Evolutionary conservation across 2,329 filamentous ascomycete genomes (phyloP), one percentile per base, ranked within the genome.

Genomic region (Penicillium sp.): DNA sequence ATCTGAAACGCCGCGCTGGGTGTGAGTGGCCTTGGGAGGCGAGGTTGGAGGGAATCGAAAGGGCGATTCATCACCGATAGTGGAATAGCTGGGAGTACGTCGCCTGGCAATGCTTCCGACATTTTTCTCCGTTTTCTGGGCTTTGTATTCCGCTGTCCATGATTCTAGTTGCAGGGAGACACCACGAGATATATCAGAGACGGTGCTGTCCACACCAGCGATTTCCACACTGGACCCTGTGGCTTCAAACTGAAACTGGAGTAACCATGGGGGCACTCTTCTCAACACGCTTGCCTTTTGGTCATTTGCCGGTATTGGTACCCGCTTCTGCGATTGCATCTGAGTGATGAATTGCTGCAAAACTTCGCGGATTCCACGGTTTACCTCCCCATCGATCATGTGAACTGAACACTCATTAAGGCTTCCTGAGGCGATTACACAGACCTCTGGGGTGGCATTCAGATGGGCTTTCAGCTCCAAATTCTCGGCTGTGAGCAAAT

Each of bases 341-440:
- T 90, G 86, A 31, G 85, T 86, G 44, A 88, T 86, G 52, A 97
- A 82, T 69, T 97, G 92, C 42, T 87, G 86, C 15, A 97, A 86
- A 61, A 99, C 97, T 72, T 97, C 91, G 25, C 90, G 90, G 33
- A 99, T 82, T 23, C 94, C 96, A 68, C 96, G 89, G 53, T 89
- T 94, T 58, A 99, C 96, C 70, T 99, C 94, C 6, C 91, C 88
- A 23, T 93, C 87, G 9, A 97, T 88, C 81, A 99, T 88, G 69
- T 92, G 94, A 49, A 96, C 82, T 1, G 91, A 90, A 64, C 96
- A 93, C 0, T 91, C 96, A 70, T 96, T 90, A 2, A 97, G 78
- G 60, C 86, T 91, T 21, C 90, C 92, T 49, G 86, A 89, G 12
- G 88, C 86, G 53, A 91, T 85, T 10, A 97, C 92, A 47, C 89